A percentile compares a stretch with the other conserved stretches of the same genome.
Conservation (phyloP, 1,139 yeast species). For the Saccharomyces hybrid region DNA sequence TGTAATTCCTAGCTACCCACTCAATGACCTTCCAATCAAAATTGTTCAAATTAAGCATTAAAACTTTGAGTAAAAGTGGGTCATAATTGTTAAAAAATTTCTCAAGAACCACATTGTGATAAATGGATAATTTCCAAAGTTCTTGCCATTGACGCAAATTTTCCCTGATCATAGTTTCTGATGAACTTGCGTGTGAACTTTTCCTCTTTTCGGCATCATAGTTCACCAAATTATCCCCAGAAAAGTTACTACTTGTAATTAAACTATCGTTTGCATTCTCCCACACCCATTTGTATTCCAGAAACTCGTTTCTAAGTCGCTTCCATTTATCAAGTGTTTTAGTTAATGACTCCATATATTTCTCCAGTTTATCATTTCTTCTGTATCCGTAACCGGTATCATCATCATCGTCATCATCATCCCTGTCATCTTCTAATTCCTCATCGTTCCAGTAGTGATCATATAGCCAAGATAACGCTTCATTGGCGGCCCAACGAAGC, state of each 20-base stretch:
- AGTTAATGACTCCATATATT: conserved; percentile 3
- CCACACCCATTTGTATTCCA: conserved; percentile 29
- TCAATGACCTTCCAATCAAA: conserved; percentile 19
- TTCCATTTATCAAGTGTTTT: conserved; percentile 12
- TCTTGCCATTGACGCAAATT: conserved; percentile 12
- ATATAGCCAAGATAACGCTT: conserved; percentile 72
- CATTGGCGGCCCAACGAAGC: conserved; percentile 48
- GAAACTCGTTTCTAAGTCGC: conserved; percentile 27
- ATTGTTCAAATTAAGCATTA: conserved; percentile 12
- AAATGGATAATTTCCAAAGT: conserved; percentile 17
- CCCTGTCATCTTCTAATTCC: conserved; percentile 19
- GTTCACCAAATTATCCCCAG: conserved; percentile 3
- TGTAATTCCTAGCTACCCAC: conserved; percentile 14
- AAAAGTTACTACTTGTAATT: conserved; percentile 21
- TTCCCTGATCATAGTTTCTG: conserved; percentile 13
- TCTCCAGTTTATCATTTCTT: conserved; percentile 21
- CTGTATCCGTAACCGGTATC: conserved; percentile 18
- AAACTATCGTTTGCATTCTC: conserved; percentile 8
- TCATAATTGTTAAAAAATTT: conserved; percentile 10
- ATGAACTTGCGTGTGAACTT: conserved; percentile 5
- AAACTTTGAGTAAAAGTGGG: conserved; percentile 13
- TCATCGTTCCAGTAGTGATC: conserved; percentile 62
- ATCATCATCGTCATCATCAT: conserved; percentile 27
- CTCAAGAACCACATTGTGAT: conserved; percentile 12
- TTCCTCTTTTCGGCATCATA: background rate